Conservation (phyloP, 1,284 basidiomycete genomes). For the Tilletia indica region DNA sequence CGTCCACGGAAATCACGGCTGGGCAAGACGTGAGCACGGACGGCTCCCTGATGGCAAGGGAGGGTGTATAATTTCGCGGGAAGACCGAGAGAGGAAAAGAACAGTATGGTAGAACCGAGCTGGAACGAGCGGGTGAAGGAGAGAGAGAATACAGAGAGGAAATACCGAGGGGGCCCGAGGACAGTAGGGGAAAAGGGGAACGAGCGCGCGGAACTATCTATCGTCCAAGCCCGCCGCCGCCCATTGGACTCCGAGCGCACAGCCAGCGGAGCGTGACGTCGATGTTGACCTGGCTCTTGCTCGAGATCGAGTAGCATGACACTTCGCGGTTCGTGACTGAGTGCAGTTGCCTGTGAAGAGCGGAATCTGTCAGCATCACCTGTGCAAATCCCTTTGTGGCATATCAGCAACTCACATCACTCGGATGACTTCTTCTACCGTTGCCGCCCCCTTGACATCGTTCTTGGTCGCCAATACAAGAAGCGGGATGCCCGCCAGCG, state of each 20-base stretch:
- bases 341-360: slow-evolving; percentile 66
- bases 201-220: neutral
- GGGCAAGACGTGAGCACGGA: too few species aligned
- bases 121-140: too few species aligned
- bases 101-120: too few species aligned
- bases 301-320: slow-evolving; percentile 64
- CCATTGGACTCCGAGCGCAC: slow-evolving; percentile 32
- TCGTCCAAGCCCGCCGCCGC: slow-evolving; percentile 4
- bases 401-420: slow-evolving; percentile 65
- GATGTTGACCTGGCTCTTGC: slow-evolving; percentile 87
- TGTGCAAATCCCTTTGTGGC: slow-evolving; percentile 23
- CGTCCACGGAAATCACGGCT: too few species aligned
- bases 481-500: slow-evolving; percentile 75
- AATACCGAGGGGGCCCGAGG: too few species aligned
- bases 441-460: slow-evolving; percentile 75
- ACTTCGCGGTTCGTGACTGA: slow-evolving; percentile 70
- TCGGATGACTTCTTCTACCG: slow-evolving; percentile 81
- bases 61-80: neutral
- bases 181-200: neutral
- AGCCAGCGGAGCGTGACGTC: slow-evolving; percentile 63
- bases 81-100: neutral
- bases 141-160: neutral
- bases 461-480: slow-evolving; percentile 97
- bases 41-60: neutral
- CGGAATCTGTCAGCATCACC: too few species aligned